Conservation (phyloP, 352 stramenopile species). For the Phytophthora tubulina region DNA sequence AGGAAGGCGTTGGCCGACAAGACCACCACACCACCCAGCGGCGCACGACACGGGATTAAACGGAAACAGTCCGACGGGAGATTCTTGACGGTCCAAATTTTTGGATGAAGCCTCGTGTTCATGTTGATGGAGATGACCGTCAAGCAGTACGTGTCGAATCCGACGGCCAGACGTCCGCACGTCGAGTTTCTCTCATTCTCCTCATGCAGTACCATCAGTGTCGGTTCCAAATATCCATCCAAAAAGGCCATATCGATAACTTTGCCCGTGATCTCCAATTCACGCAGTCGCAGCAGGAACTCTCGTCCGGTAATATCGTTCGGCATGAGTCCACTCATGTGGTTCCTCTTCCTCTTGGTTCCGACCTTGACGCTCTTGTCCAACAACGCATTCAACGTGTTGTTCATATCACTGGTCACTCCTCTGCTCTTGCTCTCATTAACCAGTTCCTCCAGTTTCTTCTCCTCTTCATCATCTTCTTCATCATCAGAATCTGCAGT, state of each 20-base stretch:
- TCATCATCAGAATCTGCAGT: slow-evolving; percentile 65
- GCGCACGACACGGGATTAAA: slow-evolving; percentile 75
- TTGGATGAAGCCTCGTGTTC: slow-evolving; percentile 85
- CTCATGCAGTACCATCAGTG: slow-evolving; percentile 88
- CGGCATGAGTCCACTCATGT: slow-evolving; percentile 70
- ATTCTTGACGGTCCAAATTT: slow-evolving; percentile 89
- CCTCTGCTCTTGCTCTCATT: slow-evolving; percentile 78
- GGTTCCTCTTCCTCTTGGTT: slow-evolving; percentile 75
- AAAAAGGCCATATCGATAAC: slow-evolving; percentile 86
- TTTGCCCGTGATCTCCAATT: slow-evolving; percentile 82
- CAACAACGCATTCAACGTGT: slow-evolving; percentile 64
- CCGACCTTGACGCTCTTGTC: slow-evolving; percentile 89
- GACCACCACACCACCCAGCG: slow-evolving; percentile 79
- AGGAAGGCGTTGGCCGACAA: slow-evolving; percentile 83
- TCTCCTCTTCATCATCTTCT: slow-evolving; percentile 84
- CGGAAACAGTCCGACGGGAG: slow-evolving; percentile 83
- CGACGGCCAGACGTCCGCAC: slow-evolving; percentile 68
- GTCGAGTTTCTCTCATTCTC: slow-evolving; percentile 84
- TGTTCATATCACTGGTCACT: slow-evolving; percentile 73
- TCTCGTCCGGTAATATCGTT: slow-evolving; percentile 80
- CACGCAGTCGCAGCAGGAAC: slow-evolving; percentile 77
- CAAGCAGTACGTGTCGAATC: slow-evolving; percentile 86
- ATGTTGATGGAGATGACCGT: slow-evolving; percentile 91
- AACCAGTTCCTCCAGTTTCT: slow-evolving; percentile 76
- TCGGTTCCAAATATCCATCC: slow-evolving; percentile 88